Evolutionary conservation across 192 early-diverging fungal genomes (phyloP).

Genomic region (Pilaira anomala): DNA sequence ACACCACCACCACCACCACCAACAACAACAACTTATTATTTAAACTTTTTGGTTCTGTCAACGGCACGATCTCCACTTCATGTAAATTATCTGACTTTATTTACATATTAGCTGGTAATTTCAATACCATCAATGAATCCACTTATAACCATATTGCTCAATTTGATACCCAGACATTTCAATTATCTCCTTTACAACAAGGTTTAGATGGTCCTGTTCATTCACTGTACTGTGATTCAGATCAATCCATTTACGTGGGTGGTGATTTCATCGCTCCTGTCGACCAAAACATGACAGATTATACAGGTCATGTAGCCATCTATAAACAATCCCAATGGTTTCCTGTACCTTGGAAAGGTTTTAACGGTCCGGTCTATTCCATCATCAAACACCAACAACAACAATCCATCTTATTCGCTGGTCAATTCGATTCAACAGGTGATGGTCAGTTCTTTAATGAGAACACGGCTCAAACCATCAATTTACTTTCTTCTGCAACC

Average conservation of each 20-base stretch:
- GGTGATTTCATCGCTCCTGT: conserved; percentile 29
- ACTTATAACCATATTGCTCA: conserved; percentile 25
- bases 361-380: conserved; percentile 64
- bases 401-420: conserved; percentile 61
- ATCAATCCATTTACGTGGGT: conserved; percentile 21
- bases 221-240: conserved; percentile 31
- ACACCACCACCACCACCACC: too few relatives aligned
- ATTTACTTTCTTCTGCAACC: conserved; percentile 37
- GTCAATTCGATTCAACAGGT: conserved; percentile 61
- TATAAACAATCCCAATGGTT: conserved; percentile 44
- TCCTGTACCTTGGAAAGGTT: conserved; percentile 60
- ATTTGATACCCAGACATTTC: conserved; percentile 14
- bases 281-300: conserved; percentile 1
- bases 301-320: conserved; percentile 16
- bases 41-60: conserved; percentile 10
- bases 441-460: conserved; percentile 57
- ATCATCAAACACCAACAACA: conserved; percentile 47
- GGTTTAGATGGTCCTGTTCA: conserved; percentile 37
- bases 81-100: conserved; percentile 16
- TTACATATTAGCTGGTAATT: conserved; percentile 30
- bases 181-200: conserved; percentile 18
- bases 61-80: conserved; percentile 21
- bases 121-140: conserved; percentile 13
- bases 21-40: too few relatives aligned
- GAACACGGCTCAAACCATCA: conserved; percentile 47